phyloP scores from a whole-genome alignment of 371 early-diverging fungal genomes.

The Lichtheimia ornata region DNA sequence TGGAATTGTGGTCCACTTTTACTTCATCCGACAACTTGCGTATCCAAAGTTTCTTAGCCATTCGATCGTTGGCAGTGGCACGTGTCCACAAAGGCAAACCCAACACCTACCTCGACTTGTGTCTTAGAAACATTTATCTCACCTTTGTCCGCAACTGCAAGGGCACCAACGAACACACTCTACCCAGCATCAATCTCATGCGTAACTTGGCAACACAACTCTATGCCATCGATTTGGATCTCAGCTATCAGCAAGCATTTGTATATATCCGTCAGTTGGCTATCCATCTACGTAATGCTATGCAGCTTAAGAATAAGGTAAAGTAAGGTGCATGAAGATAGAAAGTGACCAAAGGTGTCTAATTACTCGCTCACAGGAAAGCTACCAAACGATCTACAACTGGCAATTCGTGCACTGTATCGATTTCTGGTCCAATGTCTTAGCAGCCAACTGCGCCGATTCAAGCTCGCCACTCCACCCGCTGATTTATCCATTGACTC shows the following conservation, averaged over 20 bases:
- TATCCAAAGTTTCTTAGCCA: conserved; percentile 78
- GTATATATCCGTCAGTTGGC: conserved; percentile 91
- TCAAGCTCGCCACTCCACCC: conserved; percentile 67
- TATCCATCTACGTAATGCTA: conserved; percentile 83
- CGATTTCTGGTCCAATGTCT: conserved; percentile 84
- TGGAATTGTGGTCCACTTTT: conserved; percentile 59
- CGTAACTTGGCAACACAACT: conserved; percentile 87
- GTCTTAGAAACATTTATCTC: conserved; percentile 75
- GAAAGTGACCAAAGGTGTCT: background rate
- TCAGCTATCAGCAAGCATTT: conserved; percentile 91
- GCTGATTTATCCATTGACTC: conserved; percentile 89
- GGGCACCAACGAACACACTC: conserved; percentile 75
- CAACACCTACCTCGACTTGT: conserved; percentile 45
- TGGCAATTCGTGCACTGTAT: conserved; percentile 94
- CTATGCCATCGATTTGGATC: conserved; percentile 70
- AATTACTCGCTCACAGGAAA: conserved; percentile 47
- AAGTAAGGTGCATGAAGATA: background rate
- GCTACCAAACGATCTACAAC: conserved; percentile 86
- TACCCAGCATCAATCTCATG: conserved; percentile 87
- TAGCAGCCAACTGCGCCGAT: conserved; percentile 72
- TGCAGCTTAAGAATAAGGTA: conserved; percentile 73
- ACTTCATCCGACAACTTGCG: conserved; percentile 68
- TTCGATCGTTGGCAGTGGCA: conserved; percentile 67
- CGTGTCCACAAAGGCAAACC: conserved; percentile 25
- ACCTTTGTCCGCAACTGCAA: conserved; percentile 80